These are phyloP conservation scores for Ustilago cynodontis DNA, from an alignment of 1,284 basidiomycete species.

Conservation along the genomic window DNA sequence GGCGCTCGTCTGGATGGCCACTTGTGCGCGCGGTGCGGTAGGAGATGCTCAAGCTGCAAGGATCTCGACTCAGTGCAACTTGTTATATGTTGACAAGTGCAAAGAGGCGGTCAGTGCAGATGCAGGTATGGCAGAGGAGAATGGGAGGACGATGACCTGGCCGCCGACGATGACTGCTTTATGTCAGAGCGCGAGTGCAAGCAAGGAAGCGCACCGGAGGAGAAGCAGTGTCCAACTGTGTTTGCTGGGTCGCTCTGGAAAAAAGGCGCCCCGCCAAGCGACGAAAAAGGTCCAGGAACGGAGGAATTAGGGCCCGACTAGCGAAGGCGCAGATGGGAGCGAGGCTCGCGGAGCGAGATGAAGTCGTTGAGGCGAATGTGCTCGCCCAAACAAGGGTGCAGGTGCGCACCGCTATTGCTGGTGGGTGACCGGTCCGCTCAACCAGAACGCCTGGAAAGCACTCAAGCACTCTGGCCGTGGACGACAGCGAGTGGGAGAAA, in stretches of 20 bases:
- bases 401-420: constrained; percentile 12
- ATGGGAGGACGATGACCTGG: background rate
- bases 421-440: constrained; percentile 11
- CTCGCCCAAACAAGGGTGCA: background rate
- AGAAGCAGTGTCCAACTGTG: background rate
- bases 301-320: constrained; percentile 6
- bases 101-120: background rate
- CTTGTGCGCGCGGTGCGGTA: background rate
- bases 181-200: background rate
- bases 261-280: constrained; percentile 1
- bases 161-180: background rate
- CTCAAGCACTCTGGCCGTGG: background rate
- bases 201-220: background rate
- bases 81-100: background rate
- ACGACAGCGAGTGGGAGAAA: background rate
- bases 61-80: background rate
- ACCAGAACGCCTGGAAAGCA: background rate
- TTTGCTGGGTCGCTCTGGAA: background rate
- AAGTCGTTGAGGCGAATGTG: background rate
- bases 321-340: background rate
- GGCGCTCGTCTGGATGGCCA: background rate
- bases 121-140: background rate
- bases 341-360: constrained; percentile 4
- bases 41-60: background rate
- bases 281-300: background rate